Evolutionary conservation across 768 basidiomycete genomes (phyloP).

Genomic region (Leccinum arenicola): DNA sequence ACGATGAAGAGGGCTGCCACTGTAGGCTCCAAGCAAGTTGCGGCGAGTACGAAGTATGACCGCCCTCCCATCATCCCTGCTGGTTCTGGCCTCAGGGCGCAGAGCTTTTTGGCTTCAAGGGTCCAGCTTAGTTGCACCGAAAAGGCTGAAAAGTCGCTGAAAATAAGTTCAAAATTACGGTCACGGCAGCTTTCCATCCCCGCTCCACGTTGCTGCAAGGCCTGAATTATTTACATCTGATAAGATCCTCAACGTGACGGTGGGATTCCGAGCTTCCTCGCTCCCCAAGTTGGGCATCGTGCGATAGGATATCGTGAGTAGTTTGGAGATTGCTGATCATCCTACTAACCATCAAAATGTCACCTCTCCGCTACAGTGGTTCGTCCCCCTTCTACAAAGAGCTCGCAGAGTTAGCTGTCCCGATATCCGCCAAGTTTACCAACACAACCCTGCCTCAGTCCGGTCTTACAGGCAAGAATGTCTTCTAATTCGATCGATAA

Average conservation of each 20-base stretch:
- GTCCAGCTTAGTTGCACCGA: background rate
- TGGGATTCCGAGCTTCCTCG: no score
- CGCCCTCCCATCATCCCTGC: no score
- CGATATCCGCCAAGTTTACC: slow-evolving; percentile 36
- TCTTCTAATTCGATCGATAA: background rate
- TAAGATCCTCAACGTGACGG: background rate
- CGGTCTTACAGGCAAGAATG: slow-evolving; percentile 10
- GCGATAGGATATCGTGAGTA: no score
- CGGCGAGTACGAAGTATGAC: no score
- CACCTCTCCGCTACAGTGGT: background rate
- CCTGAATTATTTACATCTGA: no score
- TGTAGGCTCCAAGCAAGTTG: no score
- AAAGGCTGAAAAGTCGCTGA: no score
- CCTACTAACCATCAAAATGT: background rate
- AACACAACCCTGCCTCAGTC: slow-evolving; percentile 6
- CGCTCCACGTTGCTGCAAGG: background rate
- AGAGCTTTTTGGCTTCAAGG: no score
- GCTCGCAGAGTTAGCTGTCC: slow-evolving; percentile 36
- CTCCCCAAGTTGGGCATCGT: no score
- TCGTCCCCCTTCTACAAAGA: background rate
- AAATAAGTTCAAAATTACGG: background rate
- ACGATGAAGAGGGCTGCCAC: no score
- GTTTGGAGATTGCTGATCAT: background rate
- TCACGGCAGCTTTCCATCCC: background rate
- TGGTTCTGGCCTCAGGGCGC: no score